A percentile compares a stretch with the other conserved stretches of the same genome.
These are phyloP conservation scores for Cudoniella acicularis DNA, from an alignment of 495 filamentous ascomycete species.

Conservation along the genomic window DNA sequence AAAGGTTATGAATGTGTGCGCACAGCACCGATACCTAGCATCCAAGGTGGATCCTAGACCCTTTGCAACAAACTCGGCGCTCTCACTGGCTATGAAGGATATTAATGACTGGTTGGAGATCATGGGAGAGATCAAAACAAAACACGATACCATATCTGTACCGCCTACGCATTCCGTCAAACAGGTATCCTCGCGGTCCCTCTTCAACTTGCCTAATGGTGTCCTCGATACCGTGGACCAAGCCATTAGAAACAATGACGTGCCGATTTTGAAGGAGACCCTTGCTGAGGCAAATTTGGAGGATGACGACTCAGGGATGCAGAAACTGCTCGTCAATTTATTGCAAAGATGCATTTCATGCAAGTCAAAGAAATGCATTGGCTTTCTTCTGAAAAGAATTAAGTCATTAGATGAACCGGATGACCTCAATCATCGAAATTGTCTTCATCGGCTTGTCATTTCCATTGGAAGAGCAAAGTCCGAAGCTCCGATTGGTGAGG, in stretches of 20 bases:
- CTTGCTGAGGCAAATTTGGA: slow-evolving; percentile 54
- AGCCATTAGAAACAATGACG: slow-evolving; percentile 73
- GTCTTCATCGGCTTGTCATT: slow-evolving; percentile 87
- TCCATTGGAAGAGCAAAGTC: slow-evolving; percentile 78
- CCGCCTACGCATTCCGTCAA: slow-evolving; percentile 69
- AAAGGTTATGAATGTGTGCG: slow-evolving; percentile 66
- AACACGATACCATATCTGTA: slow-evolving; percentile 68
- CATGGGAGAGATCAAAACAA: slow-evolving; percentile 65
- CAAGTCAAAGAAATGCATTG: slow-evolving; percentile 62
- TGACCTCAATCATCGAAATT: slow-evolving; percentile 91
- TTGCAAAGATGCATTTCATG: slow-evolving; percentile 80
- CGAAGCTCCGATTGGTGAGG: slow-evolving; percentile 40
- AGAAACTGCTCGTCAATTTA: slow-evolving; percentile 68
- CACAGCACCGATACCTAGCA: slow-evolving; percentile 77
- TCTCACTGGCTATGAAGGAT: slow-evolving; percentile 61
- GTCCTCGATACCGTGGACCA: slow-evolving; percentile 72
- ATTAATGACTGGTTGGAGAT: slow-evolving; percentile 90
- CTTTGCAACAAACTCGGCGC: slow-evolving; percentile 74
- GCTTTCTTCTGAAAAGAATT: slow-evolving; percentile 61
- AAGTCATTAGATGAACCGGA: slow-evolving; percentile 75
- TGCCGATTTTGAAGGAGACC: slow-evolving; percentile 51
- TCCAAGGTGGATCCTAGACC: slow-evolving; percentile 81
- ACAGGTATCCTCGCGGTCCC: slow-evolving; percentile 63
- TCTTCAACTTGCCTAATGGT: slow-evolving; percentile 62
- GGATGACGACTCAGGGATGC: slow-evolving; percentile 47